Evolutionary conservation across 176 grass and related monocot genomes (phyloP).

Genomic region (Aegilops tauschii): DNA sequence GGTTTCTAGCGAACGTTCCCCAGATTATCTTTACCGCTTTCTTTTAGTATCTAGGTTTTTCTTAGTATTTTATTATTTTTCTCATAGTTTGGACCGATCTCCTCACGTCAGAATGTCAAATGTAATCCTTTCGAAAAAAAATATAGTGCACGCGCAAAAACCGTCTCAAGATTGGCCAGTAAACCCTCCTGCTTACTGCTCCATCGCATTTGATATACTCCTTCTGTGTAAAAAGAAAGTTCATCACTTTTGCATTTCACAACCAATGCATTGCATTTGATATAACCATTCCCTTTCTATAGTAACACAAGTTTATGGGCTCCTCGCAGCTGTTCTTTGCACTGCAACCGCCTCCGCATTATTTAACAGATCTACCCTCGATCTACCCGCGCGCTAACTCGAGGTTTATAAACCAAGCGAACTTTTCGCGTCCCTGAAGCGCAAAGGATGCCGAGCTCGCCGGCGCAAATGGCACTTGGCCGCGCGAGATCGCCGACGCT

Average conservation of each 20-base stretch:
- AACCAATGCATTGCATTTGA: conserved; percentile 8
- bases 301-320: not conserved
- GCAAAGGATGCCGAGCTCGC: not conserved
- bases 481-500: not conserved
- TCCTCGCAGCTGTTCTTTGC: conserved; percentile 30
- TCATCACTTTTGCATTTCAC: conserved; percentile 15
- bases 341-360: not conserved
- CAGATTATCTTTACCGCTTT: no score
- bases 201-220: not conserved
- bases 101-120: not conserved
- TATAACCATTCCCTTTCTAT: not conserved
- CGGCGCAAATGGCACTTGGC: conserved; percentile 25
- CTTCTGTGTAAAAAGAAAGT: not conserved
- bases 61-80: no score
- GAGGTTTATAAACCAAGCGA: conserved; percentile 36
- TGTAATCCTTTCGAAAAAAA: not conserved
- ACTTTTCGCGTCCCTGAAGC: conserved; percentile 19
- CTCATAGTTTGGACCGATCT: no score
- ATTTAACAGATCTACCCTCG: conserved; percentile 26
- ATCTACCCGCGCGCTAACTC: conserved; percentile 39
- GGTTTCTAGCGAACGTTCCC: no score
- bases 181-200: conserved; percentile 38
- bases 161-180: conserved; percentile 44
- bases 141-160: conserved; percentile 4
- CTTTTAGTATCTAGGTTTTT: no score